Evolutionary conservation across 202 grass and related monocot species (phyloP).

Genomic region (Digitaria exilis): DNA sequence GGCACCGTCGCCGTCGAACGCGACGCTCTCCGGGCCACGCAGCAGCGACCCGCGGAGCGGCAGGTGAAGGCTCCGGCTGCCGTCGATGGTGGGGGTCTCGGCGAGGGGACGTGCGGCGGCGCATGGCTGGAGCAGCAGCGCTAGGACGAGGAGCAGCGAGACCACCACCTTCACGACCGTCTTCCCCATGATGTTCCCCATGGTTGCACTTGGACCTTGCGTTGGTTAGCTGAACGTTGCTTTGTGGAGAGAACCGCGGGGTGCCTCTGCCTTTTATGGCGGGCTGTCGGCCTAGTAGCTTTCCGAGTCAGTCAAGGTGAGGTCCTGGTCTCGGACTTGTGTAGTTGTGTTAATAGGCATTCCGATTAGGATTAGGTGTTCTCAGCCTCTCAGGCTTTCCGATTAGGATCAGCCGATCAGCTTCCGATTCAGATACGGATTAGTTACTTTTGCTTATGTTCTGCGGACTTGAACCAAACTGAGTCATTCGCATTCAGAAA

Average conservation of each 20-base stretch:
- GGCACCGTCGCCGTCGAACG: constrained; percentile 42
- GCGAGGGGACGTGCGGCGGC: neutral
- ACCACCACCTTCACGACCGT: neutral
- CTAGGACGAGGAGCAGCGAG: neutral
- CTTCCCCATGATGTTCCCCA: neutral
- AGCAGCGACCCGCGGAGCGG: neutral
- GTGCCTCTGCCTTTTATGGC: neutral
- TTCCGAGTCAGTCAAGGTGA: neutral
- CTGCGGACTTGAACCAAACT: neutral
- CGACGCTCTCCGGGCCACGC: constrained; percentile 65
- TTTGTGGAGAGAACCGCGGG: neutral
- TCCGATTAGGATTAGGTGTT: neutral
- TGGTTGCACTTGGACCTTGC: neutral
- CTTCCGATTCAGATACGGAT: no score
- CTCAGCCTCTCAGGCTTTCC: no score
- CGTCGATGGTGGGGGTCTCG: neutral
- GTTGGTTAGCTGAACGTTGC: no score
- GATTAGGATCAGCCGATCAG: no score
- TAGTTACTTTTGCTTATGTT: no score
- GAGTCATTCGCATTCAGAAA: neutral
- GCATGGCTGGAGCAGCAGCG: neutral
- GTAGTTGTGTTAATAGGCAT: no score
- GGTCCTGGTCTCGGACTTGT: neutral
- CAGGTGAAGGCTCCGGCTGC: neutral
- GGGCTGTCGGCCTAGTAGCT: neutral